Conservation (phyloP, 352 stramenopile species). For the Phytophthora hibernalis region DNA sequence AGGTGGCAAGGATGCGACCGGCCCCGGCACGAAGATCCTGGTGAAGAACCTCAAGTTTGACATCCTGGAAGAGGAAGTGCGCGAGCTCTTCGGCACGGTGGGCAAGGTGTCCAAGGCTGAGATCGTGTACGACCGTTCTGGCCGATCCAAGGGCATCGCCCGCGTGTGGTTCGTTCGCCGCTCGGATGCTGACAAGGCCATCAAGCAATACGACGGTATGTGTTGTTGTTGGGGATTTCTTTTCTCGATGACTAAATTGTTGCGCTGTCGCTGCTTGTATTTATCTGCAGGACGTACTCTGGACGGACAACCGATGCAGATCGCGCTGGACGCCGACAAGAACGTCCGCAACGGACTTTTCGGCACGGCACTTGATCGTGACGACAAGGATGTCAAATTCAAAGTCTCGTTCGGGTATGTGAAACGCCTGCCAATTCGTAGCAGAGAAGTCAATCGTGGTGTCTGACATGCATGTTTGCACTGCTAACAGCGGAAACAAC, state of each 20-base stretch:
- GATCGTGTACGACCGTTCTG: constrained; percentile 85
- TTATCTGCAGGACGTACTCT: constrained; percentile 62
- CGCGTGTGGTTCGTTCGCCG: constrained; percentile 80
- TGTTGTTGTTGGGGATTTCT: not conserved
- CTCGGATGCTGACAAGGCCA: constrained; percentile 76
- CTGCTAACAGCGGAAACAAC: constrained; percentile 32
- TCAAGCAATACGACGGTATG: constrained; percentile 86
- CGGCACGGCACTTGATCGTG: constrained; percentile 66
- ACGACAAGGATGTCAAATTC: constrained; percentile 78
- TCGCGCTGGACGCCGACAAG: constrained; percentile 68
- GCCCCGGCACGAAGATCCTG: constrained; percentile 72
- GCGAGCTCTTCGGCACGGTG: constrained; percentile 81
- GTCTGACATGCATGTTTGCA: constrained; percentile 4
- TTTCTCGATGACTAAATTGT: not conserved
- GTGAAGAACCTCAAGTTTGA: constrained; percentile 89
- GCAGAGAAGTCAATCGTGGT: not conserved
- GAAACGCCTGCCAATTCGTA: not conserved
- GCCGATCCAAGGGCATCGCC: constrained; percentile 81
- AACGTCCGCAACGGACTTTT: constrained; percentile 85
- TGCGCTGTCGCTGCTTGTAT: not conserved
- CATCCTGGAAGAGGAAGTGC: constrained; percentile 84
- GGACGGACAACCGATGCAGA: constrained; percentile 79
- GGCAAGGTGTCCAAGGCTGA: constrained; percentile 80
- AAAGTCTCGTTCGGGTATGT: constrained; percentile 82
- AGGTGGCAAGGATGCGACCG: constrained; percentile 51